phyloP scores from a whole-genome alignment of 2,329 filamentous ascomycete genomes.

The Kalmusia sp. region DNA sequence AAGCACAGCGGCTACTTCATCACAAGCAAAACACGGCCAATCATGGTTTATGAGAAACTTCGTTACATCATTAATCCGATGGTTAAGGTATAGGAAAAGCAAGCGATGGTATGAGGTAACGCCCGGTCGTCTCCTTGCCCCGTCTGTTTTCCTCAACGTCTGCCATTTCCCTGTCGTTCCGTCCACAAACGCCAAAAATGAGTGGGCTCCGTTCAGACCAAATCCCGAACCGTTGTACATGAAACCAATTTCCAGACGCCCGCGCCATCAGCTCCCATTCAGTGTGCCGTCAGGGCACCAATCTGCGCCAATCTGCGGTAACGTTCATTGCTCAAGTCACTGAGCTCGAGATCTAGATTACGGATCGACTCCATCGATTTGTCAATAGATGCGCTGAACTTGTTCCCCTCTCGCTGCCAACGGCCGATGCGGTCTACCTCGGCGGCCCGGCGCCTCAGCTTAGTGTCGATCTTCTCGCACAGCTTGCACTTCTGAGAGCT shows the following conservation, averaged over 20 bases:
- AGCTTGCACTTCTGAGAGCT: conserved; percentile 75
- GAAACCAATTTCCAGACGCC: conserved; percentile 44
- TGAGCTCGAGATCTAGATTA: conserved; percentile 73
- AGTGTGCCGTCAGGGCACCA: conserved; percentile 46
- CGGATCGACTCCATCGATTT: conserved; percentile 77
- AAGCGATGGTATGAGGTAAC: conserved; percentile 48
- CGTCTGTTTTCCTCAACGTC: conserved; percentile 35
- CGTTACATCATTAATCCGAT: conserved; percentile 43
- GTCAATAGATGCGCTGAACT: conserved; percentile 65
- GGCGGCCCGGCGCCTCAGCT: conserved; percentile 75
- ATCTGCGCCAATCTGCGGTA: conserved; percentile 44
- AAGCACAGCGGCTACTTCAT: conserved; percentile 48
- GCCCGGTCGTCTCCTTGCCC: conserved; percentile 38
- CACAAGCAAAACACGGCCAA: conserved; percentile 37
- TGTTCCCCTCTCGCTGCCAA: conserved; percentile 75
- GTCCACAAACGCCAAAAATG: conserved; percentile 37
- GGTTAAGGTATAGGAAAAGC: conserved; percentile 35
- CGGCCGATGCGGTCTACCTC: conserved; percentile 77
- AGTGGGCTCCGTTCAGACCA: conserved; percentile 39
- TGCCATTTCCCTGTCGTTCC: conserved; percentile 38
- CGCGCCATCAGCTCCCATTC: conserved; percentile 24
- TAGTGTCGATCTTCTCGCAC: conserved; percentile 89
- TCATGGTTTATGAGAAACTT: conserved; percentile 34
- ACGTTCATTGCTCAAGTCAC: conserved; percentile 66
- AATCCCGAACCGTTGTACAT: conserved; percentile 40